Evolutionary conservation across 352 stramenopile species (phyloP).

Genomic region (Phytopythium boreale): DNA sequence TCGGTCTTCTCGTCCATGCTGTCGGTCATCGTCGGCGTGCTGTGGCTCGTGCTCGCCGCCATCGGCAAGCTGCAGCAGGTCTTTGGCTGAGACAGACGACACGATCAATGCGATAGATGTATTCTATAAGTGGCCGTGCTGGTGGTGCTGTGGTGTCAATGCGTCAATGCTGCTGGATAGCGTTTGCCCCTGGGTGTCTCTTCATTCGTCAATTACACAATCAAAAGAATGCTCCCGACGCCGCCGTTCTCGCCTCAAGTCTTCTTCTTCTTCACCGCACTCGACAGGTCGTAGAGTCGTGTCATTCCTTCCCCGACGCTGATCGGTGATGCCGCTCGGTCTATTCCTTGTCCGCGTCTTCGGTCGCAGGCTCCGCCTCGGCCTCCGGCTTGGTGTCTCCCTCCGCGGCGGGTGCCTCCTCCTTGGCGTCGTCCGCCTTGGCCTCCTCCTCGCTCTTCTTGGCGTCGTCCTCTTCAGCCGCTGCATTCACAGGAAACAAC

Average conservation of each 20-base stretch:
- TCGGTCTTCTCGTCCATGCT: slow-evolving; percentile 82
- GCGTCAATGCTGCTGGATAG: not conserved
- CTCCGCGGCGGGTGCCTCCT: slow-evolving; percentile 1
- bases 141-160: not conserved
- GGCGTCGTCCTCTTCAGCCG: slow-evolving; percentile 18
- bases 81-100: slow-evolving; percentile 53
- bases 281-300: not conserved
- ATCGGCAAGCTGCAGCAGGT: slow-evolving; percentile 77
- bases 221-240: not conserved
- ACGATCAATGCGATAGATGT: not conserved
- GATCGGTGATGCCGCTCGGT: not conserved
- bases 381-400: slow-evolving; percentile 16
- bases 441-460: slow-evolving; percentile 16
- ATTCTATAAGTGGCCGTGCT: slow-evolving; percentile 1
- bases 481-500: not conserved
- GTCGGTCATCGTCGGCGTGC: slow-evolving; percentile 75
- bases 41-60: slow-evolving; percentile 79
- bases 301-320: not conserved
- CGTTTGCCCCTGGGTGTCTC: not conserved
- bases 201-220: slow-evolving; percentile 7
- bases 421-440: slow-evolving; percentile 13
- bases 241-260: not conserved
- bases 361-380: slow-evolving; percentile 17
- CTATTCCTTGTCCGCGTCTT: slow-evolving; percentile 14
- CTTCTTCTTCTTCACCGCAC: too few relatives aligned